phyloP scores from a whole-genome alignment of 2,329 filamentous ascomycete species.

The Aspergillus aculeatus region DNA sequence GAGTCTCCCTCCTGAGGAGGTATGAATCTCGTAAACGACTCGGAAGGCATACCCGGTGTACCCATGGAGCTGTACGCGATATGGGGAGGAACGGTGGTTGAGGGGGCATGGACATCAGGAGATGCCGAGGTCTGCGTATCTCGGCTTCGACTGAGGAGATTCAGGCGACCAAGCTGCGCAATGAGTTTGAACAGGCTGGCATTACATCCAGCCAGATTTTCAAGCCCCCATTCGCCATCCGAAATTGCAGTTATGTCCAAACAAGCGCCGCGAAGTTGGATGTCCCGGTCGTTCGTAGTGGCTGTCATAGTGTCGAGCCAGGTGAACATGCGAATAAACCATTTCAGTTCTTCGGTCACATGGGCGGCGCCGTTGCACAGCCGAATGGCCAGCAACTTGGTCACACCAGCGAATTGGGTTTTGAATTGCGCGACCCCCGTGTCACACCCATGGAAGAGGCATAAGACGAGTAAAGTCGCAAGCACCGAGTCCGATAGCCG shows the following conservation, averaged over 20 bases:
- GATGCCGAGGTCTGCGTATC: conserved; percentile 27
- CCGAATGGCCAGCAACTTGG: conserved; percentile 80
- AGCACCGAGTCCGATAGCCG: conserved; percentile 83
- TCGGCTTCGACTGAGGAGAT: conserved; percentile 72
- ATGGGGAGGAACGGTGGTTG: conserved; percentile 34
- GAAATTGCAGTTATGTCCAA: conserved; percentile 64
- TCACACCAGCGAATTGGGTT: conserved; percentile 88
- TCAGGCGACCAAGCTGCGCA: conserved; percentile 77
- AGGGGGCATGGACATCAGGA: conserved; percentile 15
- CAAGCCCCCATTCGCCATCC: conserved; percentile 68
- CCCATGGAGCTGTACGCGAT: conserved; percentile 32
- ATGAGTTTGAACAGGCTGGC: conserved; percentile 82
- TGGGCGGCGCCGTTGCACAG: conserved; percentile 56
- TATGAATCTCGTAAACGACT: conserved; percentile 33
- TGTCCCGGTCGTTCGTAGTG: conserved; percentile 86
- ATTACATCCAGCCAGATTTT: conserved; percentile 87
- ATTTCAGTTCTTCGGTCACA: conserved; percentile 65
- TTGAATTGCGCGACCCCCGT: conserved; percentile 91
- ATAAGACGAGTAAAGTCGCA: conserved; percentile 81
- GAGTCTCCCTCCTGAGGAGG: conserved; percentile 23
- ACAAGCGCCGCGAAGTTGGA: conserved; percentile 67
- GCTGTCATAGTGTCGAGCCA: conserved; percentile 93
- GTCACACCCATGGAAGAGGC: conserved; percentile 90
- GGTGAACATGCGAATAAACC: conserved; percentile 91
- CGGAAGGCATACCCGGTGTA: conserved; percentile 29